Conservation (phyloP, 108 stramenopile genomes). For the Pseudonitzschia pungens region DNA sequence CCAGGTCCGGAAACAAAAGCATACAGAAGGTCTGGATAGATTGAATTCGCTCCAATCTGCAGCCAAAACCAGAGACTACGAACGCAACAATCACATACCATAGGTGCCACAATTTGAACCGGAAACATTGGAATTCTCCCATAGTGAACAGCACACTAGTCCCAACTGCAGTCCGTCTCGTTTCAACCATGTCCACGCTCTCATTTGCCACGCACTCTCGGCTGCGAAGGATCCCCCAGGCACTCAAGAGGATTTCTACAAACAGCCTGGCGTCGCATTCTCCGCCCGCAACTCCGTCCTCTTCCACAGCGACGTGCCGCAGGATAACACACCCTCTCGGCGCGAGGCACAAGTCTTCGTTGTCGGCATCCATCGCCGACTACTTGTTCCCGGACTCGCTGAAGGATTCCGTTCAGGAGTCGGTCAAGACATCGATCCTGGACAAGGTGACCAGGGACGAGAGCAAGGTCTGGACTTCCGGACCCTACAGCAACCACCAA, state of each 20-base stretch:
- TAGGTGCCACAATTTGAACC: too few species aligned
- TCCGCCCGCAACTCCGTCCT: background rate
- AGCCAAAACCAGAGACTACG: too few species aligned
- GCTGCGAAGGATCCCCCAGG: background rate
- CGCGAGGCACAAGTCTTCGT: slow-evolving; percentile 11
- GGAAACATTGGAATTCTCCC: too few species aligned
- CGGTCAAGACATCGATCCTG: slow-evolving; percentile 71
- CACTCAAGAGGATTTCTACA: background rate
- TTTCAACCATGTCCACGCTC: slow-evolving; percentile 11
- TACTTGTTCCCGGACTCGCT: slow-evolving; percentile 37
- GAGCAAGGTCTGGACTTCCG: slow-evolving; percentile 61
- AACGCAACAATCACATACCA: too few species aligned
- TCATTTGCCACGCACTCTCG: slow-evolving; percentile 13
- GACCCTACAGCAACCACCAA: slow-evolving; percentile 13
- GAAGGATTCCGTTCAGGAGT: slow-evolving; percentile 46
- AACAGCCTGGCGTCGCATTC: background rate
- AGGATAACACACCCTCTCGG: background rate
- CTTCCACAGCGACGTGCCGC: background rate
- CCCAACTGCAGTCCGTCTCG: background rate
- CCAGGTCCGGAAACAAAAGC: too few species aligned
- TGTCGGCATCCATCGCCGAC: slow-evolving; percentile 26
- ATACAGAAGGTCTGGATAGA: too few species aligned
- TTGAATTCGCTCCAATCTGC: too few species aligned
- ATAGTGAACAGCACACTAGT: too few species aligned
- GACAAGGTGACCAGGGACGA: slow-evolving; percentile 68